A percentile compares a stretch with the other conserved stretches of the same genome.
These are phyloP conservation scores for Jatropha curcas DNA, from an alignment of 345 rosid genomes.

Conservation along the genomic window DNA sequence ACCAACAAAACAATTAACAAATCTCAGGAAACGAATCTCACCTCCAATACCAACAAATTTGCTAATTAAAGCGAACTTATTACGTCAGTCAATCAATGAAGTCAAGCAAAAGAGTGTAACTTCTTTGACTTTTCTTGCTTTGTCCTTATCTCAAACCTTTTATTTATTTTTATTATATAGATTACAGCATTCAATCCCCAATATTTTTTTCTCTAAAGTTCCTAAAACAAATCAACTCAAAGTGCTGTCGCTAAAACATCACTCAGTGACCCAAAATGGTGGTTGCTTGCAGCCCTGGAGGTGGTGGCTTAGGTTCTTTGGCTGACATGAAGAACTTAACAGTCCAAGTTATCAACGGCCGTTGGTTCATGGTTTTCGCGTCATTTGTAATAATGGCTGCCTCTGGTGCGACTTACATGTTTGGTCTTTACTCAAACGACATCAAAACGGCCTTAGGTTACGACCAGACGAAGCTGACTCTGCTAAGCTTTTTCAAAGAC, in stretches of 20 bases:
- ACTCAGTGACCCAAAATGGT: slow-evolving; percentile 14
- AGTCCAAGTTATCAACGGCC: slow-evolving; percentile 40
- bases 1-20: too few species aligned
- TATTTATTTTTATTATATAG: neutral
- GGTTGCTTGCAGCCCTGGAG: slow-evolving; percentile 3
- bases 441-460: slow-evolving; percentile 45
- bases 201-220: neutral
- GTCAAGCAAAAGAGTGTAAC: too few species aligned
- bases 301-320: neutral
- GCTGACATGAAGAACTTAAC: slow-evolving; percentile 32
- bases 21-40: too few species aligned
- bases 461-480: slow-evolving; percentile 59
- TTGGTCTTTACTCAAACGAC: slow-evolving; percentile 46
- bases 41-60: too few species aligned
- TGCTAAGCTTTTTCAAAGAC: slow-evolving; percentile 68
- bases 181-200: neutral
- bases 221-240: neutral
- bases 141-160: too few species aligned
- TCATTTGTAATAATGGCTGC: slow-evolving; percentile 58
- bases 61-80: too few species aligned
- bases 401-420: slow-evolving; percentile 69
- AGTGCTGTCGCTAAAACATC: neutral
- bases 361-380: slow-evolving; percentile 67
- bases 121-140: too few species aligned
- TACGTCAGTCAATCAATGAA: too few species aligned